Base-by-base conservation (phyloP, 2,329 filamentous ascomycete species). In the Cercospora janseana region DNA sequence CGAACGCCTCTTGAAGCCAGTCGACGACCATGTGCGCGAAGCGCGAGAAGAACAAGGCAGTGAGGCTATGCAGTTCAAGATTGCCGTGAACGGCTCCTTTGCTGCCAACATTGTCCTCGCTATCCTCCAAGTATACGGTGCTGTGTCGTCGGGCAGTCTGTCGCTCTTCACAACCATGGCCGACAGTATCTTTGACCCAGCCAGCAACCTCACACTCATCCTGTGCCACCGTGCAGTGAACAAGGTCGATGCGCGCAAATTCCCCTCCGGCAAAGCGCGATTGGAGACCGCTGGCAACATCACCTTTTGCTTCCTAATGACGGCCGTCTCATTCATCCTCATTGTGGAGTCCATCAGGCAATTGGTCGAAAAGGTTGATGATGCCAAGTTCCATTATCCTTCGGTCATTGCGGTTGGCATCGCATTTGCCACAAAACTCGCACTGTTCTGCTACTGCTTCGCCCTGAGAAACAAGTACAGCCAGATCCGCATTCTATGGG, bases 111-210 rank as follows among this genome's bases (percentile, higher is more conserved):
- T 96, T 49, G 55, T 87, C 21, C 78, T 98, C 4, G 83, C 91
- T 0, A 77, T 78, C 3, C 77, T 98, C 13, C 93, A 98, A 70
- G 75, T 96, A 28, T 98, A 94, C 67, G 93, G 86, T 34, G 93
- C 93, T 54, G 80, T 88, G 37, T 82, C 87, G 0, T 95, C 91
- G 0, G 83, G 86, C 38, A 96, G 90, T n/a, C 79, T 97, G 27
- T 95, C 92, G 4, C 82, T 98, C 38, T 96, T 97, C 74, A 96
- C 93, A 12, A 98, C 92, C 56, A 95, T 95, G 87, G 92, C 91
- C 12, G 93, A 98, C 70, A 84, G 91, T 44, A 78, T 97, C 58
- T 97, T 97, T 72, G 93, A 97, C 66, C 93, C 63, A 9, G 40
- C 63, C 29, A 92, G 87, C 64, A 96, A 95, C 64, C 69, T 96